phyloP scores from a whole-genome alignment of 371 early-diverging fungal genomes.

The Syncephalastrum contaminatum region DNA sequence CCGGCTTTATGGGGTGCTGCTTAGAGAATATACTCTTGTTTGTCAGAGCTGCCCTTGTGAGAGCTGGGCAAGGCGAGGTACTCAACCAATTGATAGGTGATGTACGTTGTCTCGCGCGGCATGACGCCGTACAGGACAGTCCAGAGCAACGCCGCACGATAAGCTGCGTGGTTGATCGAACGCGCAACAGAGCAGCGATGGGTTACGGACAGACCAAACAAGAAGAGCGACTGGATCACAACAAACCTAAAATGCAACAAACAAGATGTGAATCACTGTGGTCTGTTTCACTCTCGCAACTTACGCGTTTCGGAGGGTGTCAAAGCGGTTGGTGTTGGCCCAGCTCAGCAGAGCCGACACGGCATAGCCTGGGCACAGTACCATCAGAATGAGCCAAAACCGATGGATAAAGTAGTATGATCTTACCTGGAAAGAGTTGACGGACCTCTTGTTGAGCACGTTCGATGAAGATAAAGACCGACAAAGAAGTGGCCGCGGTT shows the following conservation, averaged over 20 bases:
- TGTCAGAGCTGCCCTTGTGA: background rate
- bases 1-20: background rate
- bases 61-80: background rate
- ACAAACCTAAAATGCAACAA: conserved; percentile 12
- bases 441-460: conserved; percentile 1
- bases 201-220: conserved; percentile 18
- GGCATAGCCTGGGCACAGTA: conserved; percentile 10
- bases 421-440: conserved; percentile 20
- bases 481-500: too few relatives aligned
- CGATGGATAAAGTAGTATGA: background rate
- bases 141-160: conserved; percentile 22
- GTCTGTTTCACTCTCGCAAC: background rate
- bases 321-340: conserved; percentile 25
- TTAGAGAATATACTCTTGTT: background rate
- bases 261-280: background rate
- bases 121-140: conserved; percentile 18
- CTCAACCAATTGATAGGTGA: conserved; percentile 3
- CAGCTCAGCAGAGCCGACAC: conserved; percentile 16
- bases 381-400: conserved; percentile 3
- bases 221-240: conserved; percentile 9
- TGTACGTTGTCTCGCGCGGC: conserved; percentile 18
- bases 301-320: conserved; percentile 20
- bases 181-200: background rate
- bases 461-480: background rate
- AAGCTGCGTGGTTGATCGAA: conserved; percentile 9